These are phyloP conservation scores for Trichocladium uniseriatum DNA, from an alignment of 495 filamentous ascomycete species.

Conservation along the genomic window DNA sequence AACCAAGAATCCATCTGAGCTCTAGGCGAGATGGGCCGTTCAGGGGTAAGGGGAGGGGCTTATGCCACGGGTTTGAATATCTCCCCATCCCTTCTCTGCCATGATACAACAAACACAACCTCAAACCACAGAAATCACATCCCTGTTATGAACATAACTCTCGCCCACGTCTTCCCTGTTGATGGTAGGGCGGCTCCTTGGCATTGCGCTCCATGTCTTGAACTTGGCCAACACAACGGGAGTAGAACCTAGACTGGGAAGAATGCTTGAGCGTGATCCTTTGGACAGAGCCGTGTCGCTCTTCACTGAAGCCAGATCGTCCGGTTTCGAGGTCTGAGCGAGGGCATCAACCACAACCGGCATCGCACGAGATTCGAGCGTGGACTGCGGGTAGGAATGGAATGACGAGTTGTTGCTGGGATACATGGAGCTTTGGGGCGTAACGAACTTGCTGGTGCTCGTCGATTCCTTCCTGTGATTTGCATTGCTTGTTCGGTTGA, in stretches of 20 bases:
- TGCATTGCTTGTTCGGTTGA: neutral
- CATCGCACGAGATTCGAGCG: slow-evolving; percentile 2
- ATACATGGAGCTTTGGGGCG: slow-evolving; percentile 16
- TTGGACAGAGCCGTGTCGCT: slow-evolving; percentile 2
- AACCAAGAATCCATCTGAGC: no score
- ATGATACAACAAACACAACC: no score
- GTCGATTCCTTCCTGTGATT: slow-evolving; percentile 8
- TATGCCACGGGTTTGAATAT: no score
- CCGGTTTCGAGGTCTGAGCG: neutral
- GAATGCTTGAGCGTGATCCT: neutral
- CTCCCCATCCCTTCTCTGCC: no score
- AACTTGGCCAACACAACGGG: neutral
- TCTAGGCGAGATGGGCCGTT: no score
- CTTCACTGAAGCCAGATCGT: slow-evolving; percentile 6
- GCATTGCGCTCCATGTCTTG: slow-evolving; percentile 7
- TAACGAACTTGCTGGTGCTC: slow-evolving; percentile 14
- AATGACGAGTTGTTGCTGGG: slow-evolving; percentile 15
- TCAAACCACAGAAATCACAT: no score
- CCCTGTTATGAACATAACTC: neutral
- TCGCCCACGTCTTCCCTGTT: neutral
- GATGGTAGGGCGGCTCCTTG: slow-evolving; percentile 2
- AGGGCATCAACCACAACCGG: neutral
- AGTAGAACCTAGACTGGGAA: neutral
- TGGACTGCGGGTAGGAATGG: slow-evolving; percentile 18
- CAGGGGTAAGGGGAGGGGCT: no score